Base-by-base conservation (phyloP, 2,329 filamentous ascomycete genomes). In the Fusarium humuli region DNA sequence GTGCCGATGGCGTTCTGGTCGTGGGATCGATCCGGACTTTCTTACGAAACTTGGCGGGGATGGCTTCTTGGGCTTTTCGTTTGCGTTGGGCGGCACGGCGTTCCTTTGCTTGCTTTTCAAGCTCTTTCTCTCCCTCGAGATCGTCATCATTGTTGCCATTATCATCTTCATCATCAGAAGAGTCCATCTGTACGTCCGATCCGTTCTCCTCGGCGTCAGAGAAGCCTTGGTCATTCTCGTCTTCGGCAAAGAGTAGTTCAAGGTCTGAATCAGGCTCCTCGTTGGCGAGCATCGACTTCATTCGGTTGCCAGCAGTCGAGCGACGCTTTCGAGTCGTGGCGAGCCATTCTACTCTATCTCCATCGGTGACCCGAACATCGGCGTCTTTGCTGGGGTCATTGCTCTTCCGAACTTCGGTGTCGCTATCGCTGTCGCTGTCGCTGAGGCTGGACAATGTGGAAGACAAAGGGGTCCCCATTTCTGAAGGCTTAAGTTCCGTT, bases 111-210 rank as follows among this genome's bases (percentile, higher is more conserved):
- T 92, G 88, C 69, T 88, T 91, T 80, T 96, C 90, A 57, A 99
- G 80, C 80, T 97, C 94, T 75, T 91, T 92, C 81, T 99, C 96
- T 34, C 96, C 96, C 60, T 93, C 92, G 7, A 96, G 79, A 44
- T 97, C 93, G 71, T 96, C 86, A 29, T 77, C 78, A 57, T 80
- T 81, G 40, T 91, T 85, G 25, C 74, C 71, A 61, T 94, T 91
- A 65, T 97, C 93, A 50, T 96, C 93, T 48, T 94, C 92, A 69
- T 93, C 92, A 0, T 90, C 93, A 0, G 93, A 97, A 16, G 92
- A 94, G 75, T 97, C 94, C 83, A 98, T 91, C 48, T 93, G 90
- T 72, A 93, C 90, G 77, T 98, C 95, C 3, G 91, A 93, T 4
- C 83, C 88, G 57, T 87, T 87, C 13, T 86, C 86, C 47, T 88